Conservation (phyloP, 2,329 filamentous ascomycete genomes). For the Aspergillus fumigatus region DNA sequence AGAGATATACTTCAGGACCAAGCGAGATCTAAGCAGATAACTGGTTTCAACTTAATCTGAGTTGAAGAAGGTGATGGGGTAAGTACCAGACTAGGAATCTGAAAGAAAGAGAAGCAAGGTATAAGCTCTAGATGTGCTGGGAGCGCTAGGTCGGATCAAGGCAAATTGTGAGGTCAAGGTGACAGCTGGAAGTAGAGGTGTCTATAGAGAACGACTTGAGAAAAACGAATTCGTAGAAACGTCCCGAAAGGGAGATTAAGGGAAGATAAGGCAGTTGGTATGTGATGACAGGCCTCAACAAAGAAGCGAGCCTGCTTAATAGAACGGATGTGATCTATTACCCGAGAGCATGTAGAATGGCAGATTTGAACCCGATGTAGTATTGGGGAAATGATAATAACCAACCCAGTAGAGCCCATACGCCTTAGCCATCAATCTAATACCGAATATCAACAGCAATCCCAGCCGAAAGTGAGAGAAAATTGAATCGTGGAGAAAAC, state of each 20-base stretch:
- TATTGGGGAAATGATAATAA: neutral
- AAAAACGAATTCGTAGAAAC: too few relatives aligned
- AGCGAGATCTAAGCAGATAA: neutral
- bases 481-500: slow-evolving; percentile 1
- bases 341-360: neutral
- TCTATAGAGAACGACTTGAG: neutral
- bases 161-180: neutral
- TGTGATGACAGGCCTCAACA: neutral
- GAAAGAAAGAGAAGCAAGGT: neutral
- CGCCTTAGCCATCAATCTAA: neutral
- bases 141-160: neutral
- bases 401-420: neutral
- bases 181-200: too few relatives aligned
- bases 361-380: neutral
- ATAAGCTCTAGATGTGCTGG: neutral
- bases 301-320: neutral
- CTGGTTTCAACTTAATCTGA: neutral
- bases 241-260: too few relatives aligned
- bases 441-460: slow-evolving; percentile 1
- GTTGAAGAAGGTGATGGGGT: neutral
- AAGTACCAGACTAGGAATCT: neutral
- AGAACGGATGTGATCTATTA: neutral
- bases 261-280: too few relatives aligned
- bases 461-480: slow-evolving; percentile 1
- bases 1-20: neutral